These are phyloP conservation scores for Camelina sativa DNA, from an alignment of 345 rosid species.

Conservation along the genomic window DNA sequence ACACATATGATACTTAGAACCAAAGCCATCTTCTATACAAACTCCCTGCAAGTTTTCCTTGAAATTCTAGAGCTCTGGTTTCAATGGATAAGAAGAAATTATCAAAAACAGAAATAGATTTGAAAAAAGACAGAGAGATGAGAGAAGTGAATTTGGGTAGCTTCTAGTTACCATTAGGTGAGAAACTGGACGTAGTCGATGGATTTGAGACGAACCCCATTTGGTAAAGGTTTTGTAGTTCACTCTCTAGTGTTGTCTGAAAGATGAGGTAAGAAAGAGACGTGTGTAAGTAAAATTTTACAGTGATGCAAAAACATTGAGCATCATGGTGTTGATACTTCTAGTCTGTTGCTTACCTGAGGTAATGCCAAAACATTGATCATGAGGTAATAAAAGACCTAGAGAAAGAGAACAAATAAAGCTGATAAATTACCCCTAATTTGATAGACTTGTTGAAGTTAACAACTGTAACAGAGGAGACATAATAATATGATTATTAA, in stretches of 20 bases:
- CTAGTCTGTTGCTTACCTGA: slow-evolving; percentile 53
- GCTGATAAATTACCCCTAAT: slow-evolving; percentile 34
- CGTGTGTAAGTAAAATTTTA: background rate
- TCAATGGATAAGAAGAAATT: slow-evolving; percentile 38
- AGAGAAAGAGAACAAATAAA: slow-evolving; percentile 27
- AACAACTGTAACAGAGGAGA: slow-evolving; percentile 57
- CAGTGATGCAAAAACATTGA: background rate
- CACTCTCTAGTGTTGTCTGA: slow-evolving; percentile 68
- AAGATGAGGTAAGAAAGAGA: background rate
- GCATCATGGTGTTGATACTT: slow-evolving; percentile 9
- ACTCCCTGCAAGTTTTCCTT: slow-evolving; percentile 28
- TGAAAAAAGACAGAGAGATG: background rate
- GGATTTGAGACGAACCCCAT: slow-evolving; percentile 71
- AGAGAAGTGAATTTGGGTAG: slow-evolving; percentile 22
- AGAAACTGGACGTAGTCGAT: slow-evolving; percentile 60
- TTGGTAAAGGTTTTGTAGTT: slow-evolving; percentile 72
- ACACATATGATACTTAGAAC: slow-evolving; percentile 35
- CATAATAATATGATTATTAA: slow-evolving; percentile 55
- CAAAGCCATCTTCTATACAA: slow-evolving; percentile 46
- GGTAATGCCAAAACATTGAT: too few species aligned
- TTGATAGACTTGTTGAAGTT: slow-evolving; percentile 49
- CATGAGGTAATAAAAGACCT: slow-evolving; percentile 46
- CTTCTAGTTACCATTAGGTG: slow-evolving; percentile 60
- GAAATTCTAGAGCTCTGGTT: slow-evolving; percentile 63
- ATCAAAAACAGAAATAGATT: background rate